Conservation (phyloP, 1,284 basidiomycete genomes). For the Mycena sp. region DNA sequence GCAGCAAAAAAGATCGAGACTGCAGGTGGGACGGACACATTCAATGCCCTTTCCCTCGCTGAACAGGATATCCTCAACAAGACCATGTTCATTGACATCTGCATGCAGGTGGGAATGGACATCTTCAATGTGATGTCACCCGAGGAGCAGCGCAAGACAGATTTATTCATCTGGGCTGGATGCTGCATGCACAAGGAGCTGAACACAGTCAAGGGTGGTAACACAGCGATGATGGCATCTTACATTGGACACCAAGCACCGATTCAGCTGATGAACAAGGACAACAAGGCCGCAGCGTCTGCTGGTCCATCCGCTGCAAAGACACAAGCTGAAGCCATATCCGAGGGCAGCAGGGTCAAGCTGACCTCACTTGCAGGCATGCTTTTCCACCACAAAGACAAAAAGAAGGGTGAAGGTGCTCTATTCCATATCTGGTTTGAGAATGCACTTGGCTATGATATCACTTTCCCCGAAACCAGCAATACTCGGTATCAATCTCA, state of each 20-base stretch:
- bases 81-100: background rate
- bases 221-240: background rate
- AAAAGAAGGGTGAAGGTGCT: slow-evolving; percentile 1
- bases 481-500: slow-evolving; percentile 26
- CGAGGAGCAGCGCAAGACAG: slow-evolving; percentile 20
- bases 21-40: background rate
- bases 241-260: background rate
- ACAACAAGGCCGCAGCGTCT: background rate
- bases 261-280: slow-evolving; percentile 1
- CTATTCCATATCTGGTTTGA: background rate
- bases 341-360: background rate
- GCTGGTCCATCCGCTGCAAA: background rate
- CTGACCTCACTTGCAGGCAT: background rate
- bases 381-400: slow-evolving; percentile 4
- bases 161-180: slow-evolving; percentile 33
- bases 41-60: background rate
- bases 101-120: background rate
- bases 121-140: slow-evolving; percentile 14
- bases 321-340: background rate
- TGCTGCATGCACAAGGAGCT: slow-evolving; percentile 41
- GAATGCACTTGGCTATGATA: background rate
- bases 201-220: slow-evolving; percentile 34
- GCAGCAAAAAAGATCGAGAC: background rate
- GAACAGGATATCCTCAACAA: slow-evolving; percentile 3
- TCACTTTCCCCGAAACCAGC: slow-evolving; percentile 26